These are phyloP conservation scores for Populus hybrid DNA, from an alignment of 441 rosid species.

Conservation along the genomic window DNA sequence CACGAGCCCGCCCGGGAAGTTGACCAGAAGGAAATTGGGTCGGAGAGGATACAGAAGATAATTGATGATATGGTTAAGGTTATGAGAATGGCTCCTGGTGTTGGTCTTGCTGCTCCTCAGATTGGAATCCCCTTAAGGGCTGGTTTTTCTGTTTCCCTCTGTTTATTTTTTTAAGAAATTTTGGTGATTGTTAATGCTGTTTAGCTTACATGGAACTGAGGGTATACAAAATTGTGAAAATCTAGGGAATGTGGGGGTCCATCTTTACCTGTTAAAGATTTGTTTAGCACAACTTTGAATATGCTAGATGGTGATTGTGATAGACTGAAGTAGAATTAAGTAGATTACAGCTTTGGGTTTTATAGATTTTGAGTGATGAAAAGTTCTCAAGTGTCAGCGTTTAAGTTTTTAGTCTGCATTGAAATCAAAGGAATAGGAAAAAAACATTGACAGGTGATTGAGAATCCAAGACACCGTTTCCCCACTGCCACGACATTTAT, in stretches of 20 bases:
- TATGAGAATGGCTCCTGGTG: constrained; percentile 89
- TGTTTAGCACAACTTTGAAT: neutral
- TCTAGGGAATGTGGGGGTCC: neutral
- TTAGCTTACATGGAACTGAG: neutral
- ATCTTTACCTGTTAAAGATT: neutral
- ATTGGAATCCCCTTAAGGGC: constrained; percentile 82
- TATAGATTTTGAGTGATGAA: neutral
- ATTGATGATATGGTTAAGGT: constrained; percentile 71
- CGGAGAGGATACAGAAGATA: constrained; percentile 80
- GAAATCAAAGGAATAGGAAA: neutral
- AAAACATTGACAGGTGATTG: neutral
- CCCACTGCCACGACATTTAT: neutral
- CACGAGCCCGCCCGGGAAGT: constrained; percentile 80
- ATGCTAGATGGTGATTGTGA: neutral
- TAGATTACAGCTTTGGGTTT: neutral
- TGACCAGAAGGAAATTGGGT: constrained; percentile 64
- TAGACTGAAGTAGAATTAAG: neutral
- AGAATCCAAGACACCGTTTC: neutral
- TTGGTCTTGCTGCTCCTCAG: constrained; percentile 97
- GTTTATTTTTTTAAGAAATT: neutral
- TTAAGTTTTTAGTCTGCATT: too few relatives aligned
- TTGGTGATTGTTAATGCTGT: neutral
- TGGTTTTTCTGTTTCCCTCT: constrained; percentile 4
- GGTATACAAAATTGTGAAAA: neutral
- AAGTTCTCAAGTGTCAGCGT: neutral